Evolutionary conservation across 228 moss, liverwort and hornwort genomes (phyloP).

Genomic region (Sphagnum magellanicum): DNA sequence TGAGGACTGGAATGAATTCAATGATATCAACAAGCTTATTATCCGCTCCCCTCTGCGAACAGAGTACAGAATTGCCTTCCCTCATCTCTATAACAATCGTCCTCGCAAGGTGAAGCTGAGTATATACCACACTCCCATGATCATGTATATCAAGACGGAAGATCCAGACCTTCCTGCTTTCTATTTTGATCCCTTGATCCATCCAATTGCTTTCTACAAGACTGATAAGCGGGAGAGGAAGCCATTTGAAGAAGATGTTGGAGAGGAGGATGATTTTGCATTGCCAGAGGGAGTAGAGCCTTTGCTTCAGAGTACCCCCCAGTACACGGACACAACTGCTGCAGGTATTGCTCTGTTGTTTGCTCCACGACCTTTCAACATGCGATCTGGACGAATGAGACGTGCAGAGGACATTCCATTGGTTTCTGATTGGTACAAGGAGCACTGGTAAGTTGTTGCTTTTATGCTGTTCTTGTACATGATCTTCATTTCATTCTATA

Average conservation of each 20-base stretch:
- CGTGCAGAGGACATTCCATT: slow-evolving; percentile 97
- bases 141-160: slow-evolving; percentile 98
- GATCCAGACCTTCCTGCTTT: slow-evolving; percentile 98
- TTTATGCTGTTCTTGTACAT: no score
- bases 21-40: slow-evolving; percentile 98
- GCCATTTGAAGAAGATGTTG: slow-evolving; percentile 73
- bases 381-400: slow-evolving; percentile 96
- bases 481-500: not conserved
- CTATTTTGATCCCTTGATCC: slow-evolving; percentile 97
- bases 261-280: slow-evolving; percentile 82
- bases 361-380: slow-evolving; percentile 96
- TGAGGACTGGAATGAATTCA: slow-evolving; percentile 99
- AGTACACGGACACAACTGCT: slow-evolving; percentile 96
- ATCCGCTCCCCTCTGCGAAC: slow-evolving; percentile 95
- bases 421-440: slow-evolving; percentile 99
- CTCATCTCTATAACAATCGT: slow-evolving; percentile 94
- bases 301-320: slow-evolving; percentile 64
- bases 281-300: slow-evolving; percentile 96
- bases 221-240: slow-evolving; percentile 81
- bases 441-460: slow-evolving; percentile 61
- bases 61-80: slow-evolving; percentile 97
- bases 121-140: slow-evolving; percentile 96
- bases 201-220: slow-evolving; percentile 96
- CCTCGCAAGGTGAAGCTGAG: slow-evolving; percentile 95
- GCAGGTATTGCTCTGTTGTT: slow-evolving; percentile 92